These are phyloP conservation scores for Aspergillus sp. DNA, from an alignment of 2,329 filamentous ascomycete genomes.

Conservation along the genomic window DNA sequence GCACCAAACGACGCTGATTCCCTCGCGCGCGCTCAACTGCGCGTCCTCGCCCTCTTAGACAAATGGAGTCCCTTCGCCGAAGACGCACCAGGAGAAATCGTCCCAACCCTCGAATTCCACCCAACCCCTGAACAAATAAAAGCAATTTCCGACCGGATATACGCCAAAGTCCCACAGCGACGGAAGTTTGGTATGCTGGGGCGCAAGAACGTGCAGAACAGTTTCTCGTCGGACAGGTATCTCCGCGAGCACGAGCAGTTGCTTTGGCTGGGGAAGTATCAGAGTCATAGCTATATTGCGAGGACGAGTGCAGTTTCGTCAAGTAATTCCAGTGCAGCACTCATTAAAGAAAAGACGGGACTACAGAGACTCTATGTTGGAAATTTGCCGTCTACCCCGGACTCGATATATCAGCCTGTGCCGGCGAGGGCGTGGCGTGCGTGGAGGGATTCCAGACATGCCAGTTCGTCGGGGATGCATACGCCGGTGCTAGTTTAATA, in stretches of 20 bases:
- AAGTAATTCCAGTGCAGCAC: neutral
- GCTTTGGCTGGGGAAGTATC: conserved; percentile 49
- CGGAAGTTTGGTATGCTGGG: conserved; percentile 58
- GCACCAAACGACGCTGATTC: conserved; percentile 62
- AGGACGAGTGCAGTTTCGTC: conserved; percentile 3
- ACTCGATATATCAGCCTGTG: neutral
- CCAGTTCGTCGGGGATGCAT: neutral
- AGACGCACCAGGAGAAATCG: conserved; percentile 38
- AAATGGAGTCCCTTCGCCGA: conserved; percentile 61
- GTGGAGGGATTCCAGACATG: conserved; percentile 1
- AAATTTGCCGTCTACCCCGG: neutral
- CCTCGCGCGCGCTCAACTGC: conserved; percentile 61
- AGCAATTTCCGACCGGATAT: conserved; percentile 58
- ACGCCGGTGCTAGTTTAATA: neutral
- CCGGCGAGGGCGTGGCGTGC: neutral
- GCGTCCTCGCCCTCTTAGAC: conserved; percentile 60
- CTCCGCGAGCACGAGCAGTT: conserved; percentile 62
- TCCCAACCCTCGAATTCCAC: conserved; percentile 48
- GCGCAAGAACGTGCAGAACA: conserved; percentile 57
- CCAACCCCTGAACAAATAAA: conserved; percentile 52
- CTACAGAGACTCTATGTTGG: neutral
- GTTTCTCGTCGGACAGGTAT: conserved; percentile 59
- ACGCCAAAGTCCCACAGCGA: conserved; percentile 57
- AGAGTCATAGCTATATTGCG: conserved; percentile 17
- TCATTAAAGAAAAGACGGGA: conserved; percentile 1